Conservation (phyloP, 305 asterid species). For the Caryopteris hybrid region DNA sequence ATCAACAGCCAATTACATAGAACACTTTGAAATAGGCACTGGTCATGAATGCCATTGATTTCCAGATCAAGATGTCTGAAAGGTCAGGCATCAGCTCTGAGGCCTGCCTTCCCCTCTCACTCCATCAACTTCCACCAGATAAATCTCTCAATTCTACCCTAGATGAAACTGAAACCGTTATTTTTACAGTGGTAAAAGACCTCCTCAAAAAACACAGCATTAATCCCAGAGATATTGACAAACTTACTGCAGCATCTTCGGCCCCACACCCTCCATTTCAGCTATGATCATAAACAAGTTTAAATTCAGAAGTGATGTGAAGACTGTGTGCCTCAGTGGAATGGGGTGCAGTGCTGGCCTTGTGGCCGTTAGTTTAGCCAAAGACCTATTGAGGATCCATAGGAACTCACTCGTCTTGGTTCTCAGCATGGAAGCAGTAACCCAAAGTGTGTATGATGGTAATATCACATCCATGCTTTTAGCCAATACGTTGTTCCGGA, state of each 20-base stretch:
- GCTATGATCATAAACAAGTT: slow-evolving; percentile 47
- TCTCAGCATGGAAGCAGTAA: slow-evolving; percentile 48
- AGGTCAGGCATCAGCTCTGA: slow-evolving; percentile 36
- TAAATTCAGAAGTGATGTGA: slow-evolving; percentile 42
- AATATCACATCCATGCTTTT: slow-evolving; percentile 38
- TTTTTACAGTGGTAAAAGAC: slow-evolving; percentile 37
- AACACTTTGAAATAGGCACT: slow-evolving; percentile 27
- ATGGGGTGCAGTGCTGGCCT: slow-evolving; percentile 73
- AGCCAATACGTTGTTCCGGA: slow-evolving; percentile 42
- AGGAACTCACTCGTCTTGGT: slow-evolving; percentile 41
- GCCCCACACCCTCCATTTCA: slow-evolving; percentile 58
- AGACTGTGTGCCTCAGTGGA: slow-evolving; percentile 47
- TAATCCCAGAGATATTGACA: slow-evolving; percentile 38
- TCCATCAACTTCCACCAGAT: slow-evolving; percentile 41
- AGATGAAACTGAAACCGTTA: slow-evolving; percentile 37
- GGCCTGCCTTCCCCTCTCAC: slow-evolving; percentile 35
- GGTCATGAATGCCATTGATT: slow-evolving; percentile 27
- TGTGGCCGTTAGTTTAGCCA: slow-evolving; percentile 39
- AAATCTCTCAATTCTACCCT: slow-evolving; percentile 20
- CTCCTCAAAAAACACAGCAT: slow-evolving; percentile 35
- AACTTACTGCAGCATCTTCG: slow-evolving; percentile 54
- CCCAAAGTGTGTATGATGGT: slow-evolving; percentile 40
- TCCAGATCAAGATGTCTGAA: slow-evolving; percentile 28
- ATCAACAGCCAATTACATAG: slow-evolving; percentile 31
- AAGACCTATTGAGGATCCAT: slow-evolving; percentile 40